Percentiles rank a stretch among this genome's conserved stretches.
These are phyloP conservation scores for Porogramme epimiltina DNA, from an alignment of 1,284 basidiomycete genomes.

Conservation along the genomic window DNA sequence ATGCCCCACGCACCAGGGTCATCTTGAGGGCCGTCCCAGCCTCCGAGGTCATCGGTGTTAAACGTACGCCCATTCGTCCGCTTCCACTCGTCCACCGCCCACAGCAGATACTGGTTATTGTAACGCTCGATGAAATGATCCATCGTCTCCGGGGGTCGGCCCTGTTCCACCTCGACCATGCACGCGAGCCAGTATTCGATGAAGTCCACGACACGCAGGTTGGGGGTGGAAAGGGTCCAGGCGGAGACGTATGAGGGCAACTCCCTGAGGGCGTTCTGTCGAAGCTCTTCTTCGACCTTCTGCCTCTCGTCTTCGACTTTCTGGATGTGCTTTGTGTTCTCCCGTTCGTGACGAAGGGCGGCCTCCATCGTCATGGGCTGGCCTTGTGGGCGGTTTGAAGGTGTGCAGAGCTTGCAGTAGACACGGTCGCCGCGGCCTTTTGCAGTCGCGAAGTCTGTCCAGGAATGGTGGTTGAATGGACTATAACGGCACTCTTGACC, in stretches of 20 bases:
- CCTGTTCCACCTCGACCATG: constrained; percentile 33
- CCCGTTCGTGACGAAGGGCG: constrained; percentile 18
- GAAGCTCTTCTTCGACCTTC: too few relatives aligned
- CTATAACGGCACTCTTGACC: background rate
- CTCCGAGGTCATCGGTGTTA: constrained; percentile 4
- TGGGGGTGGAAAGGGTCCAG: constrained; percentile 53
- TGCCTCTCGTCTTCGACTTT: constrained; percentile 20
- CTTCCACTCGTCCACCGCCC: constrained; percentile 26
- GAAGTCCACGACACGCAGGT: constrained; percentile 37
- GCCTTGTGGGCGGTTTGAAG: constrained; percentile 7
- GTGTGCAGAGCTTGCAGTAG: constrained; percentile 22
- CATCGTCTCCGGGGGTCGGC: constrained; percentile 46
- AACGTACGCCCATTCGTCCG: background rate
- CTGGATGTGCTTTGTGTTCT: constrained; percentile 14
- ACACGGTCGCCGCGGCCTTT: constrained; percentile 11
- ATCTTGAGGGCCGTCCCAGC: constrained; percentile 7
- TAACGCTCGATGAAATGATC: constrained; percentile 50
- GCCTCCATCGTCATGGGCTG: constrained; percentile 19
- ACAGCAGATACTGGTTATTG: constrained; percentile 12
- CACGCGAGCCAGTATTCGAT: constrained; percentile 52
- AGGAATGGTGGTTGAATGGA: background rate
- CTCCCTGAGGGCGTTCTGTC: background rate
- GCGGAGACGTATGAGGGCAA: constrained; percentile 31
- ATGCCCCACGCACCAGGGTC: background rate
- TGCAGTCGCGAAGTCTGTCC: constrained; percentile 19